Base-by-base conservation (phyloP, 2,329 filamentous ascomycete species). In the Trichoderma atrobrunneum region DNA sequence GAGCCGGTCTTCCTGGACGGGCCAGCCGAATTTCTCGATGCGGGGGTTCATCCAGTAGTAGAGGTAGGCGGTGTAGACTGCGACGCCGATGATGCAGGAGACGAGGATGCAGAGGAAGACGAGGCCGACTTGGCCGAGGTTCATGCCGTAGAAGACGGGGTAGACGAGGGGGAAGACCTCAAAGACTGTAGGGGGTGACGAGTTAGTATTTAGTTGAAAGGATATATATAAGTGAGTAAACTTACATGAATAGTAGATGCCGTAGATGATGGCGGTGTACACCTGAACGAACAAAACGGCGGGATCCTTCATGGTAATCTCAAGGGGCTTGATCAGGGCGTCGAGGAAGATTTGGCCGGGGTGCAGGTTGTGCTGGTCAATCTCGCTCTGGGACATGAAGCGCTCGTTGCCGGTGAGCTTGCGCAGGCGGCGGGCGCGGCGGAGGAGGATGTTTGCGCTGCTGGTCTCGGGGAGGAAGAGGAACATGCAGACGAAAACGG, bases 151-250 rank as follows among this genome's bases (percentile, higher is more conserved):
- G 76, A 86, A 82, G 51, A 84, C 84, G 3, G 85, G 84, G 78
- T 90, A 92, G 70, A 91, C 88, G 16, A 90, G 81, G 5, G 89
- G 89, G 79, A 92, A 91, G n/a, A 87, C 87, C 76, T 91, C 89
- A 77, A 92, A 92, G 79, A 83, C 80, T 81, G 30, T 3, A 14
- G 8, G 16, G n/a, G 7, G 12, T 18, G 16, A 18, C 1, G 16
- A 70, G 74, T 77, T 73, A 77, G 67, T 39, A 18, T 36, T 36
- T 36, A 32, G 11, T 14, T 39, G 34, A 16, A 7, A n/a, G 30
- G 6, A 48, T n/a, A n/a, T n/a, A n/a, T 4, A 34, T 11, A 5
- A 26, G 18, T 12, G 11, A 56, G 26, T 2, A 24, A 12, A n/a
- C 79, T 77, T 76, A 80, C 80, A 91, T 56, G 83, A 85, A 76